A percentile compares a stretch with the other conserved stretches of the same genome.
Evolutionary conservation across 75 land plant genomes (phyloP).

Genomic region (Pinus taeda): DNA sequence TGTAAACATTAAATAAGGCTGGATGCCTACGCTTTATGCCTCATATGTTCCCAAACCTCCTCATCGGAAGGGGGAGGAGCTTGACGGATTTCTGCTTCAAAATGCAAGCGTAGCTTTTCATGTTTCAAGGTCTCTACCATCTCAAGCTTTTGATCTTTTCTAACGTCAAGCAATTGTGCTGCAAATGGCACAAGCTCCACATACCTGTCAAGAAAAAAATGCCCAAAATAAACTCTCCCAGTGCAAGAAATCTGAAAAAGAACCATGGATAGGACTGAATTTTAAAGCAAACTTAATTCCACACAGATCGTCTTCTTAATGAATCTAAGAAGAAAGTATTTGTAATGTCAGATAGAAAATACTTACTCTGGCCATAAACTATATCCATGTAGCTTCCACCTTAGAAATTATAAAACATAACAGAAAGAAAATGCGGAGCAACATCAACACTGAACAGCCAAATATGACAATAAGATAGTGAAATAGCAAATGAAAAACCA

Average conservation of each 20-base stretch:
- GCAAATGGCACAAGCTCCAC: conserved; percentile 97
- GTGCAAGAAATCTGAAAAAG: not conserved
- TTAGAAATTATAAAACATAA: not conserved
- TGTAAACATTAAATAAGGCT: not conserved
- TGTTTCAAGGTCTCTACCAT: conserved; percentile 72
- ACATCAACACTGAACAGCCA: too few relatives aligned
- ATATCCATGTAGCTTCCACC: not conserved
- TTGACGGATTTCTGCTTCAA: conserved; percentile 91
- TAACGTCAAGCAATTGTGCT: conserved; percentile 81
- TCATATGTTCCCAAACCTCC: conserved; percentile 73
- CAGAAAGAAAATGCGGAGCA: not conserved
- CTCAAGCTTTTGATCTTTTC: conserved; percentile 79
- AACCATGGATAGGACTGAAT: not conserved
- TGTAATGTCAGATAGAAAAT: not conserved
- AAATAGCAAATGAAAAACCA: too few relatives aligned
- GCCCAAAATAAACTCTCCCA: not conserved
- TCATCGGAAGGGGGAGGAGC: conserved; percentile 90
- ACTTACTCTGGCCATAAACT: not conserved
- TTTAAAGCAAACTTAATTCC: not conserved
- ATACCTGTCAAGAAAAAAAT: conserved; percentile 46
- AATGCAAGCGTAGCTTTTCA: conserved; percentile 63
- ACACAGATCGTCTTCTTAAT: not conserved
- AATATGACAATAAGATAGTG: too few relatives aligned
- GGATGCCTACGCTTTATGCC: conserved; percentile 81
- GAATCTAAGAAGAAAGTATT: not conserved